A percentile compares a stretch with the other conserved stretches of the same genome.
phyloP scores from a whole-genome alignment of 352 stramenopile genomes.

The Globisporangium okanoganense region DNA sequence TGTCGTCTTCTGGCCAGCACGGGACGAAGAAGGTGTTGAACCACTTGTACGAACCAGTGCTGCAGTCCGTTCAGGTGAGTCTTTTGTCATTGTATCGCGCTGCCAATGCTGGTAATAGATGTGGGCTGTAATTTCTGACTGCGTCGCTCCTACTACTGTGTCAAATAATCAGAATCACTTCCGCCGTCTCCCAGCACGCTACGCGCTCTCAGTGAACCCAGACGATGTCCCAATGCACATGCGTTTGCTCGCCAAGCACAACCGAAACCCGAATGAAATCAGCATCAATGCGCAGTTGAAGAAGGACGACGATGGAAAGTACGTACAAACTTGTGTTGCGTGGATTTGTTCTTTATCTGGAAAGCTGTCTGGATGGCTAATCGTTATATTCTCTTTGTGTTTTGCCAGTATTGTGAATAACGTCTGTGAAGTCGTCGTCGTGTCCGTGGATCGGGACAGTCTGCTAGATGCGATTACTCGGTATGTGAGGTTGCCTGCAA shows the following conservation, averaged over 20 bases:
- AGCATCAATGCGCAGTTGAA: slow-evolving; percentile 80
- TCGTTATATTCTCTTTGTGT: neutral
- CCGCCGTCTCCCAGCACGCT: slow-evolving; percentile 70
- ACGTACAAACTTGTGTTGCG: slow-evolving; percentile 16
- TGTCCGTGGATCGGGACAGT: slow-evolving; percentile 73
- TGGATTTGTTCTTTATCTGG: neutral
- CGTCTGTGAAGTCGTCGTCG: slow-evolving; percentile 79
- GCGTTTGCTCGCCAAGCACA: slow-evolving; percentile 76
- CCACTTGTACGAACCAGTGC: slow-evolving; percentile 83
- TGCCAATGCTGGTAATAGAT: neutral
- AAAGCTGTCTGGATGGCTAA: neutral
- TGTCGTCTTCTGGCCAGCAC: slow-evolving; percentile 59
- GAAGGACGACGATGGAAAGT: slow-evolving; percentile 87
- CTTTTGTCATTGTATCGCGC: neutral
- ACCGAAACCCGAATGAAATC: slow-evolving; percentile 76
- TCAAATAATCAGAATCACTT: slow-evolving; percentile 52
- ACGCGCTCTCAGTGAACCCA: slow-evolving; percentile 80
- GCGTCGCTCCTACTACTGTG: neutral
- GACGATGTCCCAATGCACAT: slow-evolving; percentile 88
- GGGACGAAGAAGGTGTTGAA: slow-evolving; percentile 80
- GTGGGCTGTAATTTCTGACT: neutral
- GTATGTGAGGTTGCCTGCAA: slow-evolving; percentile 9
- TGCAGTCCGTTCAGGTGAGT: slow-evolving; percentile 65
- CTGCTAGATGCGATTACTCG: slow-evolving; percentile 77
- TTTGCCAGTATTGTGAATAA: slow-evolving; percentile 58